These are phyloP conservation scores for Morella rubra DNA, from an alignment of 306 rosid species.

Conservation along the genomic window DNA sequence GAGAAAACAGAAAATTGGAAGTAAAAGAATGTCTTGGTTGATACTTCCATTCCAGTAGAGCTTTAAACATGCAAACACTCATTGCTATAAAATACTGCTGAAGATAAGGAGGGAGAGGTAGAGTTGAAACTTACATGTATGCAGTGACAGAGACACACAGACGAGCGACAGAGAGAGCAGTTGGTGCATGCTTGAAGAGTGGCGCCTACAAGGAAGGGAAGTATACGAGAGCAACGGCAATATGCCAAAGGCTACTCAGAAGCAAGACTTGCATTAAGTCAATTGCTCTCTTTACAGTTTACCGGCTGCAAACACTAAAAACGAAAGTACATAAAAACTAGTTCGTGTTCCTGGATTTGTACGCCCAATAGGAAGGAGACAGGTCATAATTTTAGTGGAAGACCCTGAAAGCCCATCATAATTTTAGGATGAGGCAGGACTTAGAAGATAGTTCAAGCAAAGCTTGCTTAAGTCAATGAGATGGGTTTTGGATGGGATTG, in stretches of 20 bases:
- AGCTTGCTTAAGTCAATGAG: too few species aligned
- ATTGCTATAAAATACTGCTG: not conserved
- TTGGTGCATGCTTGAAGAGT: not conserved
- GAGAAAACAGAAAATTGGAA: not conserved
- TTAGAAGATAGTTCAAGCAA: too few species aligned
- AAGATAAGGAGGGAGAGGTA: not conserved
- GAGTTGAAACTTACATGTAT: slow-evolving; percentile 19
- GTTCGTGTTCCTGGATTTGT: not conserved
- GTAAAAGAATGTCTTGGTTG: not conserved
- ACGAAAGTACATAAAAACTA: slow-evolving; percentile 2
- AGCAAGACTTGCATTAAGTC: slow-evolving; percentile 37
- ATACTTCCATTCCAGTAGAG: not conserved
- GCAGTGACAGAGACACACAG: slow-evolving; percentile 15
- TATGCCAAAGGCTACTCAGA: not conserved
- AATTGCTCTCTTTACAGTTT: slow-evolving; percentile 31
- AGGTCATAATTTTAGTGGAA: not conserved
- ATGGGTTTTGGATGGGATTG: too few species aligned
- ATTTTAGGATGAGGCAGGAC: too few species aligned
- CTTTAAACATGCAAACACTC: not conserved
- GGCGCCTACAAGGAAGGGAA: slow-evolving; percentile 2
- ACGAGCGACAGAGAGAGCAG: not conserved
- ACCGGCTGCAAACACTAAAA: not conserved
- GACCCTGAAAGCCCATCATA: too few species aligned
- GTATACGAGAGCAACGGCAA: slow-evolving; percentile 6
- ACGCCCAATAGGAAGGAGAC: not conserved